These are phyloP conservation scores for Ascochyta fabae DNA, from an alignment of 2,329 filamentous ascomycete species.

Conservation along the genomic window DNA sequence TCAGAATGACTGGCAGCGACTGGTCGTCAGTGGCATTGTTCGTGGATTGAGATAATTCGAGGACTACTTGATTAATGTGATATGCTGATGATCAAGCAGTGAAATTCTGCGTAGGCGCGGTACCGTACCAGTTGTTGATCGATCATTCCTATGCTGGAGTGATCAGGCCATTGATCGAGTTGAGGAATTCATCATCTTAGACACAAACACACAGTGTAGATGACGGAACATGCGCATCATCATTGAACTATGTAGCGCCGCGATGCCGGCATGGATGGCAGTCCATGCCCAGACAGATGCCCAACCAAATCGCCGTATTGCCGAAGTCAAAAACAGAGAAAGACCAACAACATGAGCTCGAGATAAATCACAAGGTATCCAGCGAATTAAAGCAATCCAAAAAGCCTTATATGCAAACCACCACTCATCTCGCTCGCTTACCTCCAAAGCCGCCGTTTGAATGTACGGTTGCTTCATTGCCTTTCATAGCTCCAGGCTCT, in stretches of 20 bases:
- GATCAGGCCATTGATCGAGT: no score
- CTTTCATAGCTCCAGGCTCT: neutral
- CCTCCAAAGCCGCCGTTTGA: no score
- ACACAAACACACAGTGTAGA: neutral
- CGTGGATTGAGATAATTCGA: no score
- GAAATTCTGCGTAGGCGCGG: no score
- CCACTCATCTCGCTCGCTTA: neutral
- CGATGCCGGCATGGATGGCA: neutral
- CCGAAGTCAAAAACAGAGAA: neutral
- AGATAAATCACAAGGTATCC: slow-evolving; percentile 13
- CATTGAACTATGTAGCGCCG: neutral
- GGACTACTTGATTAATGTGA: no score
- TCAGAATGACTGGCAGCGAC: neutral
- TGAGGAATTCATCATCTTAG: no score
- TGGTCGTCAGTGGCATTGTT: neutral
- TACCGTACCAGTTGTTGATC: no score
- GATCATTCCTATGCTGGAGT: no score
- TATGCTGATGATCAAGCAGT: no score
- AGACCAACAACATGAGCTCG: neutral
- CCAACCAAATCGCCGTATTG: neutral
- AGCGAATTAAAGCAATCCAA: slow-evolving; percentile 5
- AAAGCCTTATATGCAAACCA: slow-evolving; percentile 3
- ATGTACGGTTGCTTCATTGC: no score
- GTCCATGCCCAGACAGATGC: neutral
- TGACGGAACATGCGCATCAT: neutral